Conservation (phyloP, 305 asterid species). For the Euphrasia arctica region DNA sequence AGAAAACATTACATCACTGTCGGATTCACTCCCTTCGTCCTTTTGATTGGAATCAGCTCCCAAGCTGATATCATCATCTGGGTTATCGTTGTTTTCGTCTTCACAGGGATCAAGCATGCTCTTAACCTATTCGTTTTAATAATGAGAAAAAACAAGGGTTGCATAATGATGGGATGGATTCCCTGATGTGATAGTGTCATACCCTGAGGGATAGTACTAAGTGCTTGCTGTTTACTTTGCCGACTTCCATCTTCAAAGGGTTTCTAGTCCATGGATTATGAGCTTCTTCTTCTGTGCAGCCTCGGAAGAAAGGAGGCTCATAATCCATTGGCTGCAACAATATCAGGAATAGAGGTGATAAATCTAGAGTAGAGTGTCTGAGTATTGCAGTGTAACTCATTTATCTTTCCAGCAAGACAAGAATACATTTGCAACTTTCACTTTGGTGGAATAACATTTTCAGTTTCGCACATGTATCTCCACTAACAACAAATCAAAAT, state of each 20-base stretch:
- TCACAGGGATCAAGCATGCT: slow-evolving; percentile 97
- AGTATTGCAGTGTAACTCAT: slow-evolving; percentile 10
- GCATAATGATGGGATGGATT: slow-evolving; percentile 16
- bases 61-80: slow-evolving; percentile 56
- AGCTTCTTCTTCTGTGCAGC: slow-evolving; percentile 72
- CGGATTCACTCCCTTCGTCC: slow-evolving; percentile 55
- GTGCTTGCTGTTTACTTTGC: slow-evolving; percentile 89
- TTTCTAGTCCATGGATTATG: slow-evolving; percentile 71
- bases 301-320: slow-evolving; percentile 93
- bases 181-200: slow-evolving; percentile 22
- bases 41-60: slow-evolving; percentile 60
- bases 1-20: slow-evolving; percentile 61
- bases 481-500: too few relatives aligned
- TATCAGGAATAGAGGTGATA: slow-evolving; percentile 24
- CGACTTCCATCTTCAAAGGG: slow-evolving; percentile 94
- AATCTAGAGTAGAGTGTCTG: slow-evolving; percentile 15
- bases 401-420: background rate
- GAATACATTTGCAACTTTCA: background rate
- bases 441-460: too few relatives aligned
- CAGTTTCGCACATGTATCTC: too few relatives aligned
- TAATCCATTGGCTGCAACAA: slow-evolving; percentile 85
- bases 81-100: slow-evolving; percentile 65
- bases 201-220: slow-evolving; percentile 86
- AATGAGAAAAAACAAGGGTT: slow-evolving; percentile 13
- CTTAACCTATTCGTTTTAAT: slow-evolving; percentile 63